A percentile compares a stretch with the other conserved stretches of the same genome.
Evolutionary conservation across 2,329 filamentous ascomycete genomes (phyloP).

Genomic region (Ophiostoma ulmi): DNA sequence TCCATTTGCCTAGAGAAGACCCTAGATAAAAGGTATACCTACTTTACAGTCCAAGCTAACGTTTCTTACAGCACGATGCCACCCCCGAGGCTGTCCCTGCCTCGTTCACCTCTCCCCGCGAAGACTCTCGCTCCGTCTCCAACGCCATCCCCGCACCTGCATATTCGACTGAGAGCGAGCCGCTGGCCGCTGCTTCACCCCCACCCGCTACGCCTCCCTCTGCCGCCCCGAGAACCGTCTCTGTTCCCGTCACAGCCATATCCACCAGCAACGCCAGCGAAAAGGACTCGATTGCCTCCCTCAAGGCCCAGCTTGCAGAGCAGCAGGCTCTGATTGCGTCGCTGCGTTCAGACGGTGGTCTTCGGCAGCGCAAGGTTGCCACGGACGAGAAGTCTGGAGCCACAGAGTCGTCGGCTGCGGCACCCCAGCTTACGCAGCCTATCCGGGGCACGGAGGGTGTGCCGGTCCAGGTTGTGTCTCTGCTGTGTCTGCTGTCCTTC

Average conservation of each 20-base stretch:
- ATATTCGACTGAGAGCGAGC: slow-evolving; percentile 26
- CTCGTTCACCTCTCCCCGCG: slow-evolving; percentile 34
- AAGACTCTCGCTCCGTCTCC: slow-evolving; percentile 29
- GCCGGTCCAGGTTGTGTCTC: slow-evolving; percentile 76
- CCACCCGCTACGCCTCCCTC: slow-evolving; percentile 8
- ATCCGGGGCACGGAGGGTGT: slow-evolving; percentile 67
- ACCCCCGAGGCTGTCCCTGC: slow-evolving; percentile 34
- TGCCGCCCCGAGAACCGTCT: neutral
- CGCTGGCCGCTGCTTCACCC: slow-evolving; percentile 18
- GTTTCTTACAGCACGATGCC: slow-evolving; percentile 30
- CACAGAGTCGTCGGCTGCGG: slow-evolving; percentile 30
- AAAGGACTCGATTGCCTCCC: slow-evolving; percentile 30
- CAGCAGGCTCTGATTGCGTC: slow-evolving; percentile 68
- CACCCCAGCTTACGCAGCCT: slow-evolving; percentile 50
- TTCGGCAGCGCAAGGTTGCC: slow-evolving; percentile 68
- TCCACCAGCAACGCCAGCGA: slow-evolving; percentile 16
- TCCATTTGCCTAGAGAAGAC: neutral
- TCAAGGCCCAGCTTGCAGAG: slow-evolving; percentile 43
- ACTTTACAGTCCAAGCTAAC: slow-evolving; percentile 2
- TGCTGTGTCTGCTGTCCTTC: slow-evolving; percentile 83
- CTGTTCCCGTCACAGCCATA: neutral
- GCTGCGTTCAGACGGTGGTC: slow-evolving; percentile 64
- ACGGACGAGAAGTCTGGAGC: slow-evolving; percentile 36
- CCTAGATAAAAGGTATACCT: neutral
- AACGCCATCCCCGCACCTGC: slow-evolving; percentile 25